These are phyloP conservation scores for Fusarium guadeloupense DNA, from an alignment of 2,329 filamentous ascomycete species.

Conservation along the genomic window DNA sequence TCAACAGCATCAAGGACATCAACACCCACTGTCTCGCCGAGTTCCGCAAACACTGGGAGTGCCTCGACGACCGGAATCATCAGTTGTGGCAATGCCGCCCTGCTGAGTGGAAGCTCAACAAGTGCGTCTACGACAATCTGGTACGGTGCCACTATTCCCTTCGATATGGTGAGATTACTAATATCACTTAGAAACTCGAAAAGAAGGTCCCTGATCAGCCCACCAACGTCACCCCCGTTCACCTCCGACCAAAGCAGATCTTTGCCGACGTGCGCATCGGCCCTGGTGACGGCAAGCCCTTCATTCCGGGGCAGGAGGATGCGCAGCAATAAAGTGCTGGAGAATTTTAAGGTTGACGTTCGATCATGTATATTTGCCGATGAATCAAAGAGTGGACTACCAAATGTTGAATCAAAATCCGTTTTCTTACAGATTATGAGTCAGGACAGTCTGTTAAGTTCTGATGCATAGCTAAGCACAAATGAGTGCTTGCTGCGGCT, in stretches of 20 bases:
- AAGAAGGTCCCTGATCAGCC: constrained; percentile 82
- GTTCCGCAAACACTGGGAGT: constrained; percentile 95
- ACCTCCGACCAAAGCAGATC: constrained; percentile 73
- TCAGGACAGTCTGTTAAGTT: background rate
- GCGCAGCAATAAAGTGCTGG: constrained; percentile 48
- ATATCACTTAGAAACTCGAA: constrained; percentile 72
- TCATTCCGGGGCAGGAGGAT: constrained; percentile 48
- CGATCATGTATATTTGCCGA: constrained; percentile 46
- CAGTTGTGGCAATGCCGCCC: constrained; percentile 95
- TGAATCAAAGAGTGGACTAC: constrained; percentile 43
- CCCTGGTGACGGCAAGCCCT: constrained; percentile 56
- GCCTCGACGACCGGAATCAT: constrained; percentile 97
- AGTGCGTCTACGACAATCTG: constrained; percentile 94
- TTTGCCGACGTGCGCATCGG: constrained; percentile 64
- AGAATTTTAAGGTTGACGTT: constrained; percentile 31
- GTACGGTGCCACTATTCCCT: constrained; percentile 61
- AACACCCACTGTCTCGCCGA: constrained; percentile 92
- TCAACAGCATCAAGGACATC: constrained; percentile 83
- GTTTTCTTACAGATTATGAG: background rate
- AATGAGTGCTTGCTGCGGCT: background rate
- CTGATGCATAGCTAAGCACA: background rate
- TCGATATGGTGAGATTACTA: constrained; percentile 1
- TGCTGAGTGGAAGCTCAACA: constrained; percentile 88
- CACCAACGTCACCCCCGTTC: constrained; percentile 74
- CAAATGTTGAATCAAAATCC: constrained; percentile 26